Conservation (phyloP, 1,284 basidiomycete species). For the Pyrrhoderma noxium region DNA sequence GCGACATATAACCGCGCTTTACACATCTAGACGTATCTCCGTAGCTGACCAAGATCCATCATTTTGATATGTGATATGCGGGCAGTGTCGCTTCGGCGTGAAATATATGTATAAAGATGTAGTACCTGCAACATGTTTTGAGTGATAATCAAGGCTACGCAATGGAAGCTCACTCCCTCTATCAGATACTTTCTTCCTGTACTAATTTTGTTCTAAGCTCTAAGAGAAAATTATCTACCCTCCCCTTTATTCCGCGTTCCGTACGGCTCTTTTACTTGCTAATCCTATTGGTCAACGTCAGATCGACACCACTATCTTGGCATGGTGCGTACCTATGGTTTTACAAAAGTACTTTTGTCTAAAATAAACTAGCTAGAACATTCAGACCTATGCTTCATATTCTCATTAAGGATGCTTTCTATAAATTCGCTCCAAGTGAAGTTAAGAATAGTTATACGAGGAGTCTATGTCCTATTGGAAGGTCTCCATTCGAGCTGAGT, state of each 20-base stretch:
- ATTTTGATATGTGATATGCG: too few species aligned
- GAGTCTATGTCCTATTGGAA: slow-evolving; percentile 45
- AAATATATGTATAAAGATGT: too few species aligned
- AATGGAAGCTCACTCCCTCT: too few species aligned
- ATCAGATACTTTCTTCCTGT: too few species aligned
- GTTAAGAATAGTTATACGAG: slow-evolving; percentile 34
- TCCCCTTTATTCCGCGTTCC: slow-evolving; percentile 20
- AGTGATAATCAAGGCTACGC: too few species aligned
- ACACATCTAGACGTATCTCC: too few species aligned
- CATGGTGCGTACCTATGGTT: slow-evolving; percentile 43
- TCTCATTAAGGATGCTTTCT: slow-evolving; percentile 34
- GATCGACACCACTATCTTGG: slow-evolving; percentile 58
- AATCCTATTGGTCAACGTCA: slow-evolving; percentile 43
- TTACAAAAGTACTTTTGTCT: background rate
- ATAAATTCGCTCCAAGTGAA: slow-evolving; percentile 34
- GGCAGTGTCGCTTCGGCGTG: too few species aligned
- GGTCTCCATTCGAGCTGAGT: slow-evolving; percentile 43
- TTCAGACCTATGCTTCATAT: slow-evolving; percentile 41
- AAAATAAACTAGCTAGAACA: slow-evolving; percentile 41
- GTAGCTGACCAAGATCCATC: too few species aligned
- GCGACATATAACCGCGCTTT: too few species aligned
- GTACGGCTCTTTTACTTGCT: slow-evolving; percentile 28
- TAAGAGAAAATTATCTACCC: too few species aligned
- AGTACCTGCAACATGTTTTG: too few species aligned
- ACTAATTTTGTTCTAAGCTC: too few species aligned